These are phyloP conservation scores for Geosiphon pyriformis DNA, from an alignment of 192 early-diverging fungal genomes.

Conservation along the genomic window DNA sequence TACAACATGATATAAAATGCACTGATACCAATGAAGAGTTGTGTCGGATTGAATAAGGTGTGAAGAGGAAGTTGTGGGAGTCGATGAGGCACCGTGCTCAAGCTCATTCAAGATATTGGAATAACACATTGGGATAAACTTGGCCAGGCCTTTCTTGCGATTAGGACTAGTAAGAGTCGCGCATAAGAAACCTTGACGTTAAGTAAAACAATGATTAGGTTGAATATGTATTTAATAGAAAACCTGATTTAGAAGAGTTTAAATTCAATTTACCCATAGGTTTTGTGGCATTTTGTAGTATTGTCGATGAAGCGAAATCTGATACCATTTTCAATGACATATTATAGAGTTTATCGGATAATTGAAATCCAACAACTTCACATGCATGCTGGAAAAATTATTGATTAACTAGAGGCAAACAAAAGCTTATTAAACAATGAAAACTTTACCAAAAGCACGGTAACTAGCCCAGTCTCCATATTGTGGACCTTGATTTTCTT, in stretches of 20 bases:
- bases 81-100: conserved; percentile 55
- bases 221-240: neutral
- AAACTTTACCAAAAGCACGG: conserved; percentile 40
- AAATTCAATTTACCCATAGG: conserved; percentile 43
- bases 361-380: conserved; percentile 63
- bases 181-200: conserved; percentile 33
- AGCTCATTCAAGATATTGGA: conserved; percentile 58
- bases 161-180: conserved; percentile 36
- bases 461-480: conserved; percentile 44
- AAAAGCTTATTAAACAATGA: neutral
- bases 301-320: conserved; percentile 50
- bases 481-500: conserved; percentile 35
- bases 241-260: neutral
- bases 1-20: conserved; percentile 55
- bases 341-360: conserved; percentile 58
- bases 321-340: conserved; percentile 54
- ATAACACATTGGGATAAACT: conserved; percentile 55
- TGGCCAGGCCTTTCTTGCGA: conserved; percentile 41
- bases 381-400: conserved; percentile 48
- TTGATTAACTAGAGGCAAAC: neutral
- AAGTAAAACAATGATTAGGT: neutral
- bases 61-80: conserved; percentile 41
- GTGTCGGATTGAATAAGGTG: conserved; percentile 51
- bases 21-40: conserved; percentile 74
- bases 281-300: conserved; percentile 66